A percentile compares a stretch with the other conserved stretches of the same genome.
Evolutionary conservation across 2,329 filamentous ascomycete genomes (phyloP).

Genomic region (Fusarium lyarnte): DNA sequence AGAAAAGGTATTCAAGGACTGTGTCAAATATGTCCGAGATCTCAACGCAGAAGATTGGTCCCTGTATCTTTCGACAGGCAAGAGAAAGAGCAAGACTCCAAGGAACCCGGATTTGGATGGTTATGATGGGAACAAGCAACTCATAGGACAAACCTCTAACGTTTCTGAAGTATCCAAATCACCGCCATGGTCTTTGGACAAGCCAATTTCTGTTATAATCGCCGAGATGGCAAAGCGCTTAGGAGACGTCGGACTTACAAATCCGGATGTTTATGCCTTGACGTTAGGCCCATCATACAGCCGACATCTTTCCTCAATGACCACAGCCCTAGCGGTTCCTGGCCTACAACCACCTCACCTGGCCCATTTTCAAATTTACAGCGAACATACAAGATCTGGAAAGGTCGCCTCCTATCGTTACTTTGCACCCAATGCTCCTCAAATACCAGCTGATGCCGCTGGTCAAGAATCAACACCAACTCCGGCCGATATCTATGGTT

Average conservation of each 20-base stretch:
- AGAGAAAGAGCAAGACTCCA: slow-evolving; percentile 45
- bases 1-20: slow-evolving; percentile 68
- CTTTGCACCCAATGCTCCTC: slow-evolving; percentile 30
- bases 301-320: slow-evolving; percentile 51
- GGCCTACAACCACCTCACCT: slow-evolving; percentile 47
- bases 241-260: slow-evolving; percentile 46
- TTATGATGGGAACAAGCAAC: slow-evolving; percentile 35
- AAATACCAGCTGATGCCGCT: background rate
- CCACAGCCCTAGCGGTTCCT: slow-evolving; percentile 47
- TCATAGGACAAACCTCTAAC: slow-evolving; percentile 36
- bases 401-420: slow-evolving; percentile 52
- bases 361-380: slow-evolving; percentile 48
- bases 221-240: slow-evolving; percentile 44
- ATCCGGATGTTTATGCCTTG: slow-evolving; percentile 50
- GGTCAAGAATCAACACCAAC: background rate
- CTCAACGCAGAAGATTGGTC: slow-evolving; percentile 67
- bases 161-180: slow-evolving; percentile 39
- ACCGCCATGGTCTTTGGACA: slow-evolving; percentile 49
- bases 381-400: slow-evolving; percentile 49
- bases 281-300: slow-evolving; percentile 51
- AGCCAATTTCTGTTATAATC: slow-evolving; percentile 48
- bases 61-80: slow-evolving; percentile 61
- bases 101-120: slow-evolving; percentile 41
- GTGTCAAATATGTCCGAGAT: slow-evolving; percentile 67
- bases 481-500: slow-evolving; percentile 28